Percentiles rank a stretch among this genome's conserved stretches.
Evolutionary conservation across 345 rosid genomes (phyloP).

Genomic region (Sonneratia alba): DNA sequence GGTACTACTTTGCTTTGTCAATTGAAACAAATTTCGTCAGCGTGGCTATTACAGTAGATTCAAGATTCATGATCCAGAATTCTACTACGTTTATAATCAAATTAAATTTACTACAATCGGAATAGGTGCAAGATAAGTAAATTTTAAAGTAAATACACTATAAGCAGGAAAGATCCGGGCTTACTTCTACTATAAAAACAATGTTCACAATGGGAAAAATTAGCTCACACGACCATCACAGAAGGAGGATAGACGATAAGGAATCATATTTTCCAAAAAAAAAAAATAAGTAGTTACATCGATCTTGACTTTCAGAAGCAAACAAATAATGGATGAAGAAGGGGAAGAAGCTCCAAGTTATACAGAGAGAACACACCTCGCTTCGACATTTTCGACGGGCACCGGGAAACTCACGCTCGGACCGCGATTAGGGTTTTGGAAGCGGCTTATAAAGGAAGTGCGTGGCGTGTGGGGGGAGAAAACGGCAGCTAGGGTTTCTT

Average conservation of each 20-base stretch:
- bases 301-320: neutral
- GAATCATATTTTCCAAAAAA: too few species aligned
- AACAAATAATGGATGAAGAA: neutral
- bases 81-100: neutral
- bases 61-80: neutral
- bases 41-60: neutral
- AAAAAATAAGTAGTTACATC: neutral
- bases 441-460: neutral
- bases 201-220: neutral
- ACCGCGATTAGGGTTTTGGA: neutral
- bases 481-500: conserved; percentile 3
- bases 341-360: neutral
- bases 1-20: neutral
- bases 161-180: neutral
- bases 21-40: neutral
- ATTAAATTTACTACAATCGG: neutral
- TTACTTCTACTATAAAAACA: neutral
- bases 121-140: neutral
- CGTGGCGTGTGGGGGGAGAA: too few species aligned
- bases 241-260: too few species aligned
- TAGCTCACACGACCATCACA: neutral
- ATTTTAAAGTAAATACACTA: neutral
- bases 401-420: neutral
- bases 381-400: conserved; percentile 18
- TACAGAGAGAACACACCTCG: conserved; percentile 10